Percentiles rank a stretch among this genome's conserved stretches.
Conservation (phyloP, 305 asterid species). For the Ajuga reptans region DNA sequence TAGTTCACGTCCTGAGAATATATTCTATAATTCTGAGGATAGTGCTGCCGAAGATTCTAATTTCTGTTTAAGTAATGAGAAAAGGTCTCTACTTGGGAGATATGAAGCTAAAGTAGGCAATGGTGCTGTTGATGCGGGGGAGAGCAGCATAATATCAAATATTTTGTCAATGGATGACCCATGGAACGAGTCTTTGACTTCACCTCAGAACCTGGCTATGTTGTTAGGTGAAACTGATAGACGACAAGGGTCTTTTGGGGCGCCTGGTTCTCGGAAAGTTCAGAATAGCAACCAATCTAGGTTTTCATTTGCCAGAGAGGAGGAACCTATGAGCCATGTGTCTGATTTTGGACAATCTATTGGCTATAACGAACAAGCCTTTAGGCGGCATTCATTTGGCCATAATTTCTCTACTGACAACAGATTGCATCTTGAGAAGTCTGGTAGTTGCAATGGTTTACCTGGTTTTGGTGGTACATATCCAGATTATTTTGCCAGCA, state of each 20-base stretch:
- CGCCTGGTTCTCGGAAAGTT: slow-evolving; percentile 49
- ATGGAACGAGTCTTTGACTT: slow-evolving; percentile 63
- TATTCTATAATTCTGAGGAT: slow-evolving; percentile 24
- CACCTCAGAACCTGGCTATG: slow-evolving; percentile 57
- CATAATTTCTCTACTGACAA: slow-evolving; percentile 39
- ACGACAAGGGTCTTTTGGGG: slow-evolving; percentile 47
- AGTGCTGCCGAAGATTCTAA: slow-evolving; percentile 31
- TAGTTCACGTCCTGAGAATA: slow-evolving; percentile 41
- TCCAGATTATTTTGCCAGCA: slow-evolving; percentile 36
- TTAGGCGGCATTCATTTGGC: slow-evolving; percentile 34
- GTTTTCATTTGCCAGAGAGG: slow-evolving; percentile 89
- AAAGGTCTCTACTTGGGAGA: slow-evolving; percentile 32
- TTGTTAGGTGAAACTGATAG: slow-evolving; percentile 50
- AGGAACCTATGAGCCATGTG: slow-evolving; percentile 32
- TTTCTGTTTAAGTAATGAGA: slow-evolving; percentile 31
- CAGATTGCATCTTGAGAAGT: slow-evolving; percentile 40
- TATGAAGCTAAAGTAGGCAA: slow-evolving; percentile 40
- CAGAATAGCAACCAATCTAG: slow-evolving; percentile 68
- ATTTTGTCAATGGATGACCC: slow-evolving; percentile 76
- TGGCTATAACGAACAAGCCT: slow-evolving; percentile 37
- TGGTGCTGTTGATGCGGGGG: slow-evolving; percentile 43
- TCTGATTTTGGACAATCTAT: slow-evolving; percentile 35
- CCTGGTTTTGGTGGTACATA: slow-evolving; percentile 39
- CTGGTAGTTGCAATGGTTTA: slow-evolving; percentile 39
- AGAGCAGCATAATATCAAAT: slow-evolving; percentile 75